phyloP scores from a whole-genome alignment of 306 rosid species.

The Quercus variabilis region DNA sequence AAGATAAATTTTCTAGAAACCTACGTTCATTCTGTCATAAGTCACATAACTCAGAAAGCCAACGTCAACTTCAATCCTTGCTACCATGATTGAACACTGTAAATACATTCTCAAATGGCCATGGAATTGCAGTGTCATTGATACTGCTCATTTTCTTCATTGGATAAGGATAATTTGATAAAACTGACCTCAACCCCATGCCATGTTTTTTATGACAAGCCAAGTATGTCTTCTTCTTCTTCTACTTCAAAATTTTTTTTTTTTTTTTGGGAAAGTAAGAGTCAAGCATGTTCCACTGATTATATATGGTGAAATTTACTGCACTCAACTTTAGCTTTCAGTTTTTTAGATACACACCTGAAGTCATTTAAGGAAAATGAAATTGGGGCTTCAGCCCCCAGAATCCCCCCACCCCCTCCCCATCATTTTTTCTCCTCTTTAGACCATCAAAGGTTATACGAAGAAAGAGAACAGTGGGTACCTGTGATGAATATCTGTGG shows the following conservation, averaged over 20 bases:
- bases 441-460: too few species aligned
- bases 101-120: not conserved
- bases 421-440: too few species aligned
- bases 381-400: not conserved
- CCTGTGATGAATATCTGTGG: too few species aligned
- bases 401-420: not conserved
- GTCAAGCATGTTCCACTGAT: not conserved
- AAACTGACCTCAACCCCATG: not conserved
- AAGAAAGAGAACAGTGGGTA: too few species aligned
- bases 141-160: not conserved
- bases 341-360: not conserved
- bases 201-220: not conserved
- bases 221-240: not conserved
- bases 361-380: not conserved
- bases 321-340: not conserved
- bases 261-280: not conserved
- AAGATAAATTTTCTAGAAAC: not conserved
- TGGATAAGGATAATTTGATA: not conserved
- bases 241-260: too few species aligned
- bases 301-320: not conserved
- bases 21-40: not conserved
- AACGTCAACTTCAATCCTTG: not conserved
- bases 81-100: not conserved
- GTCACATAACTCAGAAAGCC: not conserved
- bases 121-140: not conserved